Conservation (phyloP, 306 rosid species). For the Acacia melanoxylon region DNA sequence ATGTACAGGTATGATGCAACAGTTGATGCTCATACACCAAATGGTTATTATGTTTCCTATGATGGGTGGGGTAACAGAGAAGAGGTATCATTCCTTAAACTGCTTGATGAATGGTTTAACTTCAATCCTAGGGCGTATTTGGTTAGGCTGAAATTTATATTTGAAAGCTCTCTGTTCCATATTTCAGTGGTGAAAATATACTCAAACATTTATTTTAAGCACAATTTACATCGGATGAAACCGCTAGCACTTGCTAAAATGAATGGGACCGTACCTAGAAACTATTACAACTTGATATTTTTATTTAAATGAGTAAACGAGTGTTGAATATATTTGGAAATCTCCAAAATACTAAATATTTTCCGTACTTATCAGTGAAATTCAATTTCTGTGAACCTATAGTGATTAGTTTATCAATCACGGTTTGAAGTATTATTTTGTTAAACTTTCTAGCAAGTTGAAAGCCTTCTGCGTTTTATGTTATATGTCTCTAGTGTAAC, state of each 20-base stretch:
- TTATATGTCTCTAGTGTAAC: slow-evolving; percentile 11
- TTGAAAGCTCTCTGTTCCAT: neutral
- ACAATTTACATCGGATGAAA: neutral
- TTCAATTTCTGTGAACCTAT: neutral
- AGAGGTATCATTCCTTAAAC: slow-evolving; percentile 65
- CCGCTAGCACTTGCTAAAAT: neutral
- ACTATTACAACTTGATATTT: neutral
- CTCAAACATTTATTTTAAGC: too few species aligned
- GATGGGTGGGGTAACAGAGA: slow-evolving; percentile 93
- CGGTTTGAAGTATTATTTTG: slow-evolving; percentile 25
- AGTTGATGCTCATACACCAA: slow-evolving; percentile 69
- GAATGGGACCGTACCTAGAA: neutral
- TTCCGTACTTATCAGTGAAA: neutral
- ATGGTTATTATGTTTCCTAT: slow-evolving; percentile 76
- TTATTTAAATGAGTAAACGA: neutral
- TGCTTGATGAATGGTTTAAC: slow-evolving; percentile 11
- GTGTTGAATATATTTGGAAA: neutral
- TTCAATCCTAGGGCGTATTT: slow-evolving; percentile 2
- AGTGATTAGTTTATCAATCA: neutral
- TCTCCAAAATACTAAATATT: neutral
- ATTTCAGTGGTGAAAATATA: neutral
- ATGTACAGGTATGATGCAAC: slow-evolving; percentile 87
- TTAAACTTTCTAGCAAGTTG: neutral
- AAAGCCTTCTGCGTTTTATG: neutral
- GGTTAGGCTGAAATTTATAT: neutral